Percentiles rank a stretch among this genome's conserved stretches.
Conservation (phyloP, 1,284 basidiomycete species). For the Ustilago trichophora region DNA sequence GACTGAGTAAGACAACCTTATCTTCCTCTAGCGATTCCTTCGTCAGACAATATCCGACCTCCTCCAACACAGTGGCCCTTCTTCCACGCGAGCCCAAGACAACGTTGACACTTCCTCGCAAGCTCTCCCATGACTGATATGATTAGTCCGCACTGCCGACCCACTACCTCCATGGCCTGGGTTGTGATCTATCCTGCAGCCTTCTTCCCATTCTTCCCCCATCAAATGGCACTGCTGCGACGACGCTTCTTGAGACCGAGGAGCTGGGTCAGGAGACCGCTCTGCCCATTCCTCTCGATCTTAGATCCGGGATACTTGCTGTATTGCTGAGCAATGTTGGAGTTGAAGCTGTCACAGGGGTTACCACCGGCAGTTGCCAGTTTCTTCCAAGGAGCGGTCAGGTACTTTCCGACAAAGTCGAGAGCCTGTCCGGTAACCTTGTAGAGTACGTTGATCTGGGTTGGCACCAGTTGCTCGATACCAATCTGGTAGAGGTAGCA, state of each 20-base stretch:
- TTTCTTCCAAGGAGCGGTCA: constrained; percentile 25
- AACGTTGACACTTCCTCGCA: too few species aligned
- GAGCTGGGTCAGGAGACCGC: constrained; percentile 21
- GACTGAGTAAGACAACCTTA: too few species aligned
- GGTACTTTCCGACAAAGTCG: constrained; percentile 43
- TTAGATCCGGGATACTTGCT: constrained; percentile 44
- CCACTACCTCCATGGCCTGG: too few species aligned
- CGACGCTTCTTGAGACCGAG: constrained; percentile 12
- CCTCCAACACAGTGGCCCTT: too few species aligned
- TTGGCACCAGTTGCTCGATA: constrained; percentile 41
- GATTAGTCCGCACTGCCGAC: too few species aligned
- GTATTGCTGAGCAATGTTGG: constrained; percentile 22
- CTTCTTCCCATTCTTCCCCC: too few species aligned
- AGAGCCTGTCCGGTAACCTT: constrained; percentile 35
- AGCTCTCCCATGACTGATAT: too few species aligned
- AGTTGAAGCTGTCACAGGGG: constrained; percentile 38
- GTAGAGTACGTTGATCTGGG: constrained; percentile 46
- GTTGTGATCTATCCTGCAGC: too few species aligned
- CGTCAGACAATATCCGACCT: too few species aligned
- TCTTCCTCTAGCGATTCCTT: too few species aligned
- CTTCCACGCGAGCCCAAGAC: too few species aligned
- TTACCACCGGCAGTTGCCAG: constrained; percentile 39
- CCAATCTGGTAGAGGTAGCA: constrained; percentile 53
- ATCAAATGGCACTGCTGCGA: constrained; percentile 3
- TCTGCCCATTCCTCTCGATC: constrained; percentile 25